Percentiles rank a stretch among this genome's conserved stretches.
Evolutionary conservation across 2,329 filamentous ascomycete genomes (phyloP).

Genomic region (Keithomyces neogunnii): DNA sequence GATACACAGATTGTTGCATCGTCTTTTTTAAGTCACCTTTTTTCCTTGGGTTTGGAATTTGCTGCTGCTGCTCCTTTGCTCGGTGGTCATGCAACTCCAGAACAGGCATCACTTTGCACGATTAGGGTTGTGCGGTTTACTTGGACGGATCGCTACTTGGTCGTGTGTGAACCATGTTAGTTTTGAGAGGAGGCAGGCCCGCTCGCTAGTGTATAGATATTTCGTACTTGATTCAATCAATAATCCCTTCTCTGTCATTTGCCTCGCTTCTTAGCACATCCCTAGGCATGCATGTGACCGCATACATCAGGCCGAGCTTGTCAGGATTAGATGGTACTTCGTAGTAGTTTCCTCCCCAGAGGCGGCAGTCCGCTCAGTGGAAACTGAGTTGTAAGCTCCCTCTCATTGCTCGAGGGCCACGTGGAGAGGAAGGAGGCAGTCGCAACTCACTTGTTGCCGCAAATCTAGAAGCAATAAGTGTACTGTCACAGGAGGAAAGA

Average conservation of each 20-base stretch:
- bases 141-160: not conserved
- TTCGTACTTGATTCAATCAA: slow-evolving; percentile 19
- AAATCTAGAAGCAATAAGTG: too few species aligned
- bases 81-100: slow-evolving; percentile 4
- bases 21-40: slow-evolving; percentile 1
- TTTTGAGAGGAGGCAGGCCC: slow-evolving; percentile 19
- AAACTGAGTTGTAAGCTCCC: too few species aligned
- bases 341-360: too few species aligned
- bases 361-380: too few species aligned
- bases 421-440: too few species aligned
- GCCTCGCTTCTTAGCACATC: not conserved
- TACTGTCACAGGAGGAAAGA: too few species aligned
- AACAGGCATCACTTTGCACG: not conserved
- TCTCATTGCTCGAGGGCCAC: too few species aligned
- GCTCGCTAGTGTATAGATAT: slow-evolving; percentile 27
- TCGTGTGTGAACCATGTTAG: not conserved
- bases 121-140: not conserved
- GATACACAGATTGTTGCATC: slow-evolving; percentile 34
- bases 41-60: slow-evolving; percentile 1
- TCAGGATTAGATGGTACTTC: too few species aligned
- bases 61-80: not conserved
- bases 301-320: too few species aligned
- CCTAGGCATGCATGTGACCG: not conserved
- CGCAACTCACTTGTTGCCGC: too few species aligned
- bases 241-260: slow-evolving; percentile 19